Evolutionary conservation across 257 asterid species (phyloP).

Genomic region (Solanum lycopersicoides): DNA sequence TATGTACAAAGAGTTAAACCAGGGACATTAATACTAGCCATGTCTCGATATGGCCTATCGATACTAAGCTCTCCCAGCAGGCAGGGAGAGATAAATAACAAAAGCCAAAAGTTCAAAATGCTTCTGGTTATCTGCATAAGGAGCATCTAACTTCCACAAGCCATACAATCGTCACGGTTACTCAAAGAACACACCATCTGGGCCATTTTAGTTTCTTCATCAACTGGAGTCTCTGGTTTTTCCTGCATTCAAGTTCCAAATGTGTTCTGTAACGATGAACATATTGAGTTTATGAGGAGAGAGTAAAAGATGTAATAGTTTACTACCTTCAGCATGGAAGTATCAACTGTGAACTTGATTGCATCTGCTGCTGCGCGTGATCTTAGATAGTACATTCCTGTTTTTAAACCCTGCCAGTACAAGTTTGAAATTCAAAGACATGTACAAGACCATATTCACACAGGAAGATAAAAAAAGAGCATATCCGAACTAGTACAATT

Average conservation of each 20-base stretch:
- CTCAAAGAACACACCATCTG: conserved; percentile 73
- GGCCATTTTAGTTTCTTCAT: conserved; percentile 60
- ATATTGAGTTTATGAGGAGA: background rate
- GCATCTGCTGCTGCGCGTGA: conserved; percentile 98
- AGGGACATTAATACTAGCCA: background rate
- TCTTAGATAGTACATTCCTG: conserved; percentile 90
- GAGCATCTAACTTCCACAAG: conserved; percentile 66
- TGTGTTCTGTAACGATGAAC: background rate
- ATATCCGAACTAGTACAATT: background rate
- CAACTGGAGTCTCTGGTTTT: conserved; percentile 16
- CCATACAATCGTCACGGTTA: conserved; percentile 78
- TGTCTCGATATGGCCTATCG: background rate
- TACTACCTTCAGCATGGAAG: conserved; percentile 56
- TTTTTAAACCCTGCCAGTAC: conserved; percentile 66
- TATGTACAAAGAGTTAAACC: background rate
- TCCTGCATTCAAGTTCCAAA: conserved; percentile 10
- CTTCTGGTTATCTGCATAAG: background rate
- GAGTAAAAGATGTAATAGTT: background rate
- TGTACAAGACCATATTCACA: background rate
- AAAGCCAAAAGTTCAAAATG: background rate
- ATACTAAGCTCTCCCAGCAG: background rate
- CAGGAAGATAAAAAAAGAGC: background rate
- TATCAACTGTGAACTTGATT: conserved; percentile 82
- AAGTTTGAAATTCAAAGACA: background rate
- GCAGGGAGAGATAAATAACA: background rate